A percentile compares a stretch with the other conserved stretches of the same genome.
phyloP scores from a whole-genome alignment of 23 red algal genomes.

The Gracilaria caudata region DNA sequence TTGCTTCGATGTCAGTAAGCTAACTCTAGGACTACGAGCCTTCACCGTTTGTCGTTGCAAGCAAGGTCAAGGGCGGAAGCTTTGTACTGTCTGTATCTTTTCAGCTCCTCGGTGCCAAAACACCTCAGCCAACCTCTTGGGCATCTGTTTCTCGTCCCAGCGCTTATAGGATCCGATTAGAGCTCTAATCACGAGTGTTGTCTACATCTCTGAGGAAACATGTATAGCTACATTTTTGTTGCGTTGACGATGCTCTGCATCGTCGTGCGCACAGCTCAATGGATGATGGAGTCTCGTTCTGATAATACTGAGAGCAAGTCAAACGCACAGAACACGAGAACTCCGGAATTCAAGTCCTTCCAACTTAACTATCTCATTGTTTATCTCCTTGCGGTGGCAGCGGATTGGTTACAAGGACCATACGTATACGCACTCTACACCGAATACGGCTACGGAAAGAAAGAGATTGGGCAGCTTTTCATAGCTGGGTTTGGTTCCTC shows the following conservation, averaged over 20 bases:
- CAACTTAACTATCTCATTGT: conserved; percentile 91
- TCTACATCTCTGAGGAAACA: conserved; percentile 1
- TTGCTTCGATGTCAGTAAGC: not conserved
- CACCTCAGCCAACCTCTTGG: not conserved
- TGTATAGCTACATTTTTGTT: conserved; percentile 69
- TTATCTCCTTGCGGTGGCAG: conserved; percentile 77
- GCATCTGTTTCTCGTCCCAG: not conserved
- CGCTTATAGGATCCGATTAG: not conserved
- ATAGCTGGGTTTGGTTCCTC: conserved; percentile 95
- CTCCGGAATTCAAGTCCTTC: conserved; percentile 71
- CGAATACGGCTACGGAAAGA: conserved; percentile 92
- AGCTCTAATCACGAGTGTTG: not conserved
- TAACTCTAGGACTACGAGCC: not conserved
- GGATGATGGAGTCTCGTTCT: conserved; percentile 13
- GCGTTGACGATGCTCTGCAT: conserved; percentile 44
- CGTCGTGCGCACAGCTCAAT: conserved; percentile 53
- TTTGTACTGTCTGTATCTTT: not conserved
- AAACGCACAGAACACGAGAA: not conserved
- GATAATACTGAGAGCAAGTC: conserved; percentile 7
- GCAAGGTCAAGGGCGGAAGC: not conserved
- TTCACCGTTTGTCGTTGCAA: not conserved
- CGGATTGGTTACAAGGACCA: conserved; percentile 98
- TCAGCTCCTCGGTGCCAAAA: not conserved
- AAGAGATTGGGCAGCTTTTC: conserved; percentile 90
- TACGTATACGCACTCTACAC: conserved; percentile 98